A percentile compares a stretch with the other conserved stretches of the same genome.
Conservation (phyloP, 768 basidiomycete genomes). For the Rhizopogon roseolus region DNA sequence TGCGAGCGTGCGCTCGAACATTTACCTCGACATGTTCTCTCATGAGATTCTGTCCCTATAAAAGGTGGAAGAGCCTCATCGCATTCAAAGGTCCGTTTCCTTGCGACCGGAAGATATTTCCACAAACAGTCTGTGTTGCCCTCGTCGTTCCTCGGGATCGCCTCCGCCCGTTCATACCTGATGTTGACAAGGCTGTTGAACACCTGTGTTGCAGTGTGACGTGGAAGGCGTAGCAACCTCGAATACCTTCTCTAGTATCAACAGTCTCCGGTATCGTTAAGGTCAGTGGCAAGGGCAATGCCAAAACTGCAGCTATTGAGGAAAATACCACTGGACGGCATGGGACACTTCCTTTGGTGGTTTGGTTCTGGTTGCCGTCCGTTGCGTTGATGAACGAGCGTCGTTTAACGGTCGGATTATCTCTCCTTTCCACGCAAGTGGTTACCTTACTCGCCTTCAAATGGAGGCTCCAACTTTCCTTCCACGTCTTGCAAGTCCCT, state of each 20-base stretch:
- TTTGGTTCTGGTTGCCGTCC: constrained; percentile 15
- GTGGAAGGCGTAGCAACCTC: constrained; percentile 5
- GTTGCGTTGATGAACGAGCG: constrained; percentile 8
- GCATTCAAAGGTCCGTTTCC: constrained; percentile 4
- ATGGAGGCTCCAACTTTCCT: constrained; percentile 10
- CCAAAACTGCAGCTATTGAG: constrained; percentile 7
- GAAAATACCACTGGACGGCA: constrained; percentile 14
- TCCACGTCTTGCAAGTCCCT: constrained; percentile 21
- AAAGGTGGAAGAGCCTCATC: constrained; percentile 8
- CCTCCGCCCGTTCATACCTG: constrained; percentile 15
- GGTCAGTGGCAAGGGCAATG: constrained; percentile 14
- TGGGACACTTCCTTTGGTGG: constrained; percentile 12
- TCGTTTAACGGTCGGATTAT: constrained; percentile 11
- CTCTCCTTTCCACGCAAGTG: constrained; percentile 9
- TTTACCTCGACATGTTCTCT: constrained; percentile 26
- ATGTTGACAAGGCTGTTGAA: constrained; percentile 15
- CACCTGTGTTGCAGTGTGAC: constrained; percentile 18
- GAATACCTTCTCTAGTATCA: constrained; percentile 15
- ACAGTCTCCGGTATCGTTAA: constrained; percentile 16
- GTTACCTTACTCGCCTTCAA: constrained; percentile 5
- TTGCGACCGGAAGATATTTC: constrained; percentile 29
- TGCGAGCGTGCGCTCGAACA: constrained; percentile 15
- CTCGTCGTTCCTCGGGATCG: constrained; percentile 27
- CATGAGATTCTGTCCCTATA: constrained; percentile 20
- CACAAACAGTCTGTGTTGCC: constrained; percentile 25